Evolutionary conservation across 306 rosid species (phyloP).

Genomic region (Cucurbita ficifolia): DNA sequence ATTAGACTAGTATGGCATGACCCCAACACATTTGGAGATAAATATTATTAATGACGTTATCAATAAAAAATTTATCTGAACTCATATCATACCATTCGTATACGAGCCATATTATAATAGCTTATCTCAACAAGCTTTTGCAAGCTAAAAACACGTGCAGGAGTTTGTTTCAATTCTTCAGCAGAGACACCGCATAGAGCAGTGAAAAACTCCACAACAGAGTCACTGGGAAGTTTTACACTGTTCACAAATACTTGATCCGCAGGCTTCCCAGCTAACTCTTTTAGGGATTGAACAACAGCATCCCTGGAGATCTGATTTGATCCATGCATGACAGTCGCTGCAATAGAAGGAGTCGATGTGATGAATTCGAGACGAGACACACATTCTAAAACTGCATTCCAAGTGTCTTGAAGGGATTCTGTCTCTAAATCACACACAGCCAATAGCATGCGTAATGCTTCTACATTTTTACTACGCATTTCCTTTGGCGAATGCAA

Average conservation of each 20-base stretch:
- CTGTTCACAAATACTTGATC: constrained; percentile 94
- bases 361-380: constrained; percentile 88
- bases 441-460: constrained; percentile 62
- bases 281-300: constrained; percentile 79
- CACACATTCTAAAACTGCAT: constrained; percentile 95
- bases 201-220: constrained; percentile 88
- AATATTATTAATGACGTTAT: background rate
- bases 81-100: constrained; percentile 57
- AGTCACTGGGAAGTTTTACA: constrained; percentile 88
- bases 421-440: constrained; percentile 71
- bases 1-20: background rate
- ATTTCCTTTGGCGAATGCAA: constrained; percentile 99
- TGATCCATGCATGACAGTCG: constrained; percentile 92
- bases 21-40: background rate
- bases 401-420: constrained; percentile 96
- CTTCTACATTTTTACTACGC: constrained; percentile 98
- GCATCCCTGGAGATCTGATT: constrained; percentile 94
- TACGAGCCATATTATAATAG: constrained; percentile 97
- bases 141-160: constrained; percentile 98
- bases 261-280: constrained; percentile 89
- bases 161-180: constrained; percentile 88
- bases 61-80: background rate
- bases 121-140: constrained; percentile 99
- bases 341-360: constrained; percentile 67
- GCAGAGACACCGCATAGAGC: constrained; percentile 98